Evolutionary conservation across 352 stramenopile species (phyloP).

Genomic region (Phytopythium chamaehyphon): DNA sequence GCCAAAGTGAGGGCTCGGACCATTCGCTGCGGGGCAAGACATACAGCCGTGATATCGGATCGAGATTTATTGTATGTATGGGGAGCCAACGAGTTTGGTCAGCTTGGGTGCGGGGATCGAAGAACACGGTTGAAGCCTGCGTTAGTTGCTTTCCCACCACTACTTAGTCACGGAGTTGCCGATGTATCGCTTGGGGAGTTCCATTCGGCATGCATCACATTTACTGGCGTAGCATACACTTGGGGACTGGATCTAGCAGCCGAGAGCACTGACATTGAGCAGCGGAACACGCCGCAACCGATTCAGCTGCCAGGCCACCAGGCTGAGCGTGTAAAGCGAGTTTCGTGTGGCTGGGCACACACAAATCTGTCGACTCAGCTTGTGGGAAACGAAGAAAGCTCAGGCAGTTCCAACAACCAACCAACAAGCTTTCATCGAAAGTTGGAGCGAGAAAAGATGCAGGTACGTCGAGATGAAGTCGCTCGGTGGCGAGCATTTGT

Average conservation of each 20-base stretch:
- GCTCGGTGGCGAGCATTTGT: constrained; percentile 17
- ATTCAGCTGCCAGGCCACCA: constrained; percentile 25
- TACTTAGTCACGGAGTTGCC: constrained; percentile 42
- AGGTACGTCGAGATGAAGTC: constrained; percentile 21
- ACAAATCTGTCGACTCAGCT: constrained; percentile 54
- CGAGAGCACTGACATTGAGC: constrained; percentile 36
- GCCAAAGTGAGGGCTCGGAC: constrained; percentile 32
- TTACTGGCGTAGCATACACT: constrained; percentile 33
- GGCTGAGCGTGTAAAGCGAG: constrained; percentile 29
- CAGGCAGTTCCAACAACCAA: constrained; percentile 11
- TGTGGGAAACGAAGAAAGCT: neutral
- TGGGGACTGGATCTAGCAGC: constrained; percentile 63
- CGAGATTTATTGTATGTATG: constrained; percentile 67
- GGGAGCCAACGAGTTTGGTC: constrained; percentile 78
- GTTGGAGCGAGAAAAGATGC: constrained; percentile 20
- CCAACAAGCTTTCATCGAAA: constrained; percentile 23
- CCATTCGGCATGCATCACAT: constrained; percentile 58
- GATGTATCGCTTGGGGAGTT: constrained; percentile 70
- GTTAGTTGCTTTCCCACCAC: constrained; percentile 33
- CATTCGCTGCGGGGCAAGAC: constrained; percentile 60
- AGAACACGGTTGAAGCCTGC: constrained; percentile 32
- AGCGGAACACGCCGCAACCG: constrained; percentile 21
- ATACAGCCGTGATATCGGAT: constrained; percentile 68
- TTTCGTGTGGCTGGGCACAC: constrained; percentile 66
- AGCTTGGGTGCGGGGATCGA: constrained; percentile 63